Evolutionary conservation across 2,329 filamentous ascomycete genomes (phyloP).

Genomic region (Penicillium brevicompactum): DNA sequence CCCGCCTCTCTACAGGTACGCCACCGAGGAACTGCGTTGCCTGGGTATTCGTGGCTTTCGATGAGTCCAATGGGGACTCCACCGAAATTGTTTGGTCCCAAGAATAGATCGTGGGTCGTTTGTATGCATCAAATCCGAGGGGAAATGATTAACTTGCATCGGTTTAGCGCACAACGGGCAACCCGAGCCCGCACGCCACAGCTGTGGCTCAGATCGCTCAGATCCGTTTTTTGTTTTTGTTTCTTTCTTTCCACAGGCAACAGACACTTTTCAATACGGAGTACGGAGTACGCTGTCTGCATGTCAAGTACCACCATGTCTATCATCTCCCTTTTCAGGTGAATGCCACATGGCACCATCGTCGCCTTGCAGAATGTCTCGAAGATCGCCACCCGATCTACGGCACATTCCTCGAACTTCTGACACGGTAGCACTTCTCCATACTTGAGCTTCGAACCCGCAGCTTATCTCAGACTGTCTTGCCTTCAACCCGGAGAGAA

Average conservation of each 20-base stretch:
- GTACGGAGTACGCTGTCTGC: not conserved
- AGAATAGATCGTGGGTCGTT: not conserved
- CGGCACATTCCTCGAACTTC: slow-evolving; percentile 18
- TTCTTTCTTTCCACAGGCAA: not conserved
- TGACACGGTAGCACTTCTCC: slow-evolving; percentile 28
- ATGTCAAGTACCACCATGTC: slow-evolving; percentile 7
- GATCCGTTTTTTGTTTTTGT: too few relatives aligned
- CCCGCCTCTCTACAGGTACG: not conserved
- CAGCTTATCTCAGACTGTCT: not conserved
- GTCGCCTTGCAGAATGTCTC: slow-evolving; percentile 30
- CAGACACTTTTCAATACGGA: not conserved
- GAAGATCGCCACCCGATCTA: slow-evolving; percentile 18
- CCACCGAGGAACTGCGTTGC: not conserved
- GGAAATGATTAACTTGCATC: not conserved
- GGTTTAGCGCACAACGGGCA: not conserved
- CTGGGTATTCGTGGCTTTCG: not conserved
- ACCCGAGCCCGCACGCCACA: not conserved
- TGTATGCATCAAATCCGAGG: not conserved
- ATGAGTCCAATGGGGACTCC: not conserved
- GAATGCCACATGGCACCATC: slow-evolving; percentile 25
- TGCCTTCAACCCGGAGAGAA: not conserved
- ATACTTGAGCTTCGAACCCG: slow-evolving; percentile 14
- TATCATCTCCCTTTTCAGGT: slow-evolving; percentile 12
- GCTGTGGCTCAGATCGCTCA: slow-evolving; percentile 1
- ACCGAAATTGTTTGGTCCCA: not conserved